Base-by-base conservation (phyloP, 805 yeast species). In the Candida xiaguanensis region DNA sequence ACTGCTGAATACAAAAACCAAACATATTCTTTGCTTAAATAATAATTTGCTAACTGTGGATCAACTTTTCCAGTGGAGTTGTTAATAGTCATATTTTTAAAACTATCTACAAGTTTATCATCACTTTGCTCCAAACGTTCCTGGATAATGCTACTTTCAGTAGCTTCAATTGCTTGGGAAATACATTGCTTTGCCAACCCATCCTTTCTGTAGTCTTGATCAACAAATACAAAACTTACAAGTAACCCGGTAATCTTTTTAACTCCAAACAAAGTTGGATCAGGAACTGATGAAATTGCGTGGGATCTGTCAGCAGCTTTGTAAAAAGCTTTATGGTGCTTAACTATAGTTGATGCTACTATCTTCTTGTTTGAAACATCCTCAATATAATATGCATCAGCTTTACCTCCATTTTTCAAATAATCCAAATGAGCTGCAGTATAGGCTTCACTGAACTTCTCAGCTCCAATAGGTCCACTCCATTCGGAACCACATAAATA, bases 1-100 rank as follows among this genome's bases (percentile, higher is more conserved):
- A 85, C 77, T 35, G 82, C 93, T 45, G 91, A 82, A 69, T 85
- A 86, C 37, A 87, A 67, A 29, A 47, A 50, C 72, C 72, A 67
- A 35, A 63, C 56, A 45, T 63, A 67, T 40, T 63, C 46, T 37
- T 63, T 62, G 28, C 61, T 43, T 45, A 66, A 50, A 39, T 63
- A 59, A 38, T 66, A 58, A 36, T 52, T 50, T 25, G 65, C 67
- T 49, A 66, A 53, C 9, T 43, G 39, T 4, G 31, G 17, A 39
- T 66, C 71, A 8, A 65, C 28, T 11, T 42, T 23, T 2, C 67
- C 65, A 32, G 58, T 52, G 3, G 43, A 41, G 6, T 29, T 28
- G 22, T 35, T 34, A 20, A 43, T 47, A 6, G 61, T 67, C 69
- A 64, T 56, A 36, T 47, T 52, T 36, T 50, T 52, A 47, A 66